Evolutionary conservation across 2,329 filamentous ascomycete genomes (phyloP), one percentile per base, ranked within the genome.

Genomic region (Grosmannia serpens): DNA sequence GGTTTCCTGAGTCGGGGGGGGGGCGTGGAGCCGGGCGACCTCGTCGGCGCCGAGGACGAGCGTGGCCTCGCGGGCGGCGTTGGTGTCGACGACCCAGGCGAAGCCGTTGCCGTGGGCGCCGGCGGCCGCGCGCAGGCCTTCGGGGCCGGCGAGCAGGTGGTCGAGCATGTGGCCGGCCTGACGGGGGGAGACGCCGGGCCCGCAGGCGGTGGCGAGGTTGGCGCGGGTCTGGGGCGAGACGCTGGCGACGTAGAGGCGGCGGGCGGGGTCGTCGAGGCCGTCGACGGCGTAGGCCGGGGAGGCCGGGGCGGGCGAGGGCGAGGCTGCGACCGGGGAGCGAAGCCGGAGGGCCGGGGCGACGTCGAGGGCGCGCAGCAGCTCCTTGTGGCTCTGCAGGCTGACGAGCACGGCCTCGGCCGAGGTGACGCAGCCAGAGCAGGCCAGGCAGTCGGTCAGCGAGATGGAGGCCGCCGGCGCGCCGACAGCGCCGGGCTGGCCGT

Each of bases 391-490:
- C 73, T 99, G 94, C 58, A 99, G 75, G 60, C 89, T 94, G 56
- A 99, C 91, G 49, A 99, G 83, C n/a, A 99, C 89, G 20, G 94
- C 94, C 74, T 99, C 94, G 53, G 94, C 94, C 7, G 91, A 96
- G 24, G 94, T 99, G 56, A 99, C 94, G 71, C 94, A 99, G 57
- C 94, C 94, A 11, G 94, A 96, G 73, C 94, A 99, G 56, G 94
- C 94, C 55, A 99, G 86, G 68, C 94, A 99, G 73, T 99, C 94
- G 8, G 94, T 97, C 61, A 99, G 82, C 54, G 91, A 96, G 66
- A 99, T 97, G 69, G 95, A 85, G 8, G 92, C 91, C 1, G 91
- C 89, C 4, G 84, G 80, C 79, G 75, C 59, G 74, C 55, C 52
- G 4, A 20, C 58, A 4, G 75, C 69, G 53, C 77, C 71, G 33